Conservation (phyloP, 495 filamentous ascomycete species). For the Aspergillus hancockii region DNA sequence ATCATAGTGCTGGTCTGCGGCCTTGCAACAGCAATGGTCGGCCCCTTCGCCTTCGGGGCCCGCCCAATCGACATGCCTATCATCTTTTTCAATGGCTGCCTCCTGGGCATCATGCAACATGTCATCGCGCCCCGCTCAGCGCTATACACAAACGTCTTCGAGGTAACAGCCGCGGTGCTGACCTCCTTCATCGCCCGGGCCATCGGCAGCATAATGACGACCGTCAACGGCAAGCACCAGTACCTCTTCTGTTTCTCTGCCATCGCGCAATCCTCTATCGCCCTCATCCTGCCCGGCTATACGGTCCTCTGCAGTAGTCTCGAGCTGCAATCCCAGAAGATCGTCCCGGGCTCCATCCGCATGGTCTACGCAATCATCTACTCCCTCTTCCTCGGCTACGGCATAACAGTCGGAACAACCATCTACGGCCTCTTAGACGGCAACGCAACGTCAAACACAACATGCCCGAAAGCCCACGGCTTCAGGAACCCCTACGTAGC, state of each 20-base stretch:
- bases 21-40: conserved; percentile 71
- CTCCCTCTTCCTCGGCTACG: conserved; percentile 87
- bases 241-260: conserved; percentile 83
- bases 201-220: conserved; percentile 69
- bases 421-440: conserved; percentile 79
- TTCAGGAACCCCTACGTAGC: conserved; percentile 34
- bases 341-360: conserved; percentile 88
- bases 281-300: conserved; percentile 85
- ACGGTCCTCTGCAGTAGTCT: conserved; percentile 77
- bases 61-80: conserved; percentile 83
- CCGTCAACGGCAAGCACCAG: conserved; percentile 44
- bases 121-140: conserved; percentile 74
- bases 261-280: conserved; percentile 86
- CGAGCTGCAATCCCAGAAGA: conserved; percentile 79
- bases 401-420: conserved; percentile 87
- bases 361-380: conserved; percentile 96
- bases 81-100: conserved; percentile 76
- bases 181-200: conserved; percentile 83
- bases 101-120: conserved; percentile 80
- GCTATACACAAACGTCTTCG: conserved; percentile 78
- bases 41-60: conserved; percentile 85
- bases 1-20: conserved; percentile 75
- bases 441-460: conserved; percentile 67
- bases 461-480: conserved; percentile 52
- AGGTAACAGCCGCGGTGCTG: conserved; percentile 77